Evolutionary conservation across 805 yeast genomes (phyloP), one percentile per base, ranked within the genome.

Genomic region (Saturnispora kantuleensis): DNA sequence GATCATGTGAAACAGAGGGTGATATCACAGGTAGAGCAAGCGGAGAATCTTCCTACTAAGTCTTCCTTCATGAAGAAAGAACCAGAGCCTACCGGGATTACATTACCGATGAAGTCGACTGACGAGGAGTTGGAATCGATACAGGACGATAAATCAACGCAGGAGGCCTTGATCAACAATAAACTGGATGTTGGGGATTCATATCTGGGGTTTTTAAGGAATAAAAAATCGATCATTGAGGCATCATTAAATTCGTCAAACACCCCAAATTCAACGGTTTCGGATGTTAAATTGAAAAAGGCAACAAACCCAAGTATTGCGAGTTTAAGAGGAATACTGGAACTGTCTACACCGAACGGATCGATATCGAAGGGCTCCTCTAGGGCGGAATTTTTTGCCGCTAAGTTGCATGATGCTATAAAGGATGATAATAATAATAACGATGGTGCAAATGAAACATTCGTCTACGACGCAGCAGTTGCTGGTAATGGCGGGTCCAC

Each of bases 341-440:
- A 51, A 37, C 50, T 56, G 4, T 55, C 62, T 6, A 57, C 64
- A 2, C 47, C 54, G 1, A 47, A 54, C 10, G 42, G 41, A 42
- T 77, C 75, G 48, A 26, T 43, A 15, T 38, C 46, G 21, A 75
- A 71, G 50, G 64, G 64, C 5, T 74, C 86, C 3, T 79, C 95
- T 7, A 75, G 88, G 56, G 93, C 96, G 0, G 97, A 89, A 57
- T 77, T 87, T 48, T 93, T 93, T 62, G 97, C 97, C 9, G 97
- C 97, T 0, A 84, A 83, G 54, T 70, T 93, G 49, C 97, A 96
- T 8, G 81, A 87, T 45, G 97, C 97, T 1, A 94, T 90, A 4
- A 95, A 84, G 50, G 96, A 87, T 54, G 89, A 78, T 37, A 86
- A 84, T 49, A 78, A 84, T 35, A 55, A 56, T 31, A 52, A 54